These are phyloP conservation scores for Eucalyptus curtisii DNA, from an alignment of 345 rosid species.

Conservation along the genomic window DNA sequence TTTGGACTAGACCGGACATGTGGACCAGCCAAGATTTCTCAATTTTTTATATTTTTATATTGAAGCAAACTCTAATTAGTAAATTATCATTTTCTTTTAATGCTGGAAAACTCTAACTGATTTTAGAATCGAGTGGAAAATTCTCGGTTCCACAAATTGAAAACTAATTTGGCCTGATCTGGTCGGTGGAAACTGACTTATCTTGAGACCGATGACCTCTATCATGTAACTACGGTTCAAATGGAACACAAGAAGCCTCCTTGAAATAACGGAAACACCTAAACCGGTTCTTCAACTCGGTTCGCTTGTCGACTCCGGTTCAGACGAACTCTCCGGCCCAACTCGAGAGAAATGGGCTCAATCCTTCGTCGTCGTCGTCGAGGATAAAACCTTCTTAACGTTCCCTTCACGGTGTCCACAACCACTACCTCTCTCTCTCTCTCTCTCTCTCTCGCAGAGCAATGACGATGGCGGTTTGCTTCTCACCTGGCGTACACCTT, in stretches of 20 bases:
- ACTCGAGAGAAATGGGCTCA: background rate
- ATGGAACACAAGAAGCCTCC: background rate
- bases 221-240: background rate
- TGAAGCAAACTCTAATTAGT: background rate
- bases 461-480: background rate
- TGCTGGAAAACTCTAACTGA: background rate
- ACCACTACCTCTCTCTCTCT: background rate
- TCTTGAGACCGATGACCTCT: background rate
- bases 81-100: background rate
- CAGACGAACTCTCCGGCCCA: background rate
- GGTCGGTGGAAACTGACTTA: background rate
- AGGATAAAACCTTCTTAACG: background rate
- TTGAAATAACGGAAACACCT: accelerated
- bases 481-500: background rate
- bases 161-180: accelerated
- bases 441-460: background rate
- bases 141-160: background rate
- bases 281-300: background rate
- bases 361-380: background rate
- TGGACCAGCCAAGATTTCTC: no score
- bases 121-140: accelerated
- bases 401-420: background rate
- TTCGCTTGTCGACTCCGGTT: background rate
- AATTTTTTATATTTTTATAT: background rate
- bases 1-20: accelerated